phyloP scores from a whole-genome alignment of 441 rosid genomes.

The Aquilaria agallochum region DNA sequence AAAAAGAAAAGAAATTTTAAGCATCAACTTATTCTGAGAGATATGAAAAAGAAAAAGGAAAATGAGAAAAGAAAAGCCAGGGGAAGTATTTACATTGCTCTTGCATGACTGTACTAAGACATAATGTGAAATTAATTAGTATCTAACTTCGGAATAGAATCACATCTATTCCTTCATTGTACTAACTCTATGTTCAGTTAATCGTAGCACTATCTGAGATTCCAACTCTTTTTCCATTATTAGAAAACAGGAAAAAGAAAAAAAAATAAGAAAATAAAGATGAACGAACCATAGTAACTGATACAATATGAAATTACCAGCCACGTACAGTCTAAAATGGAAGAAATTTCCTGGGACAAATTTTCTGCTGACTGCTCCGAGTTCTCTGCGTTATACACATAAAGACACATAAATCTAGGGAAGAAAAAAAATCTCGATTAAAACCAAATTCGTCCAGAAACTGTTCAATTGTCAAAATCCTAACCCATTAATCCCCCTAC shows the following conservation, averaged over 20 bases:
- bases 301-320: neutral
- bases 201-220: neutral
- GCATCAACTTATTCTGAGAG: neutral
- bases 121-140: neutral
- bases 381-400: constrained; percentile 22
- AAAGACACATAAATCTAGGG: neutral
- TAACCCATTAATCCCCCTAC: neutral
- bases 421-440: neutral
- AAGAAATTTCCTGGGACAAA: constrained; percentile 8
- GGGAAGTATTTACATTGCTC: too few relatives aligned
- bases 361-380: neutral
- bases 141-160: constrained; percentile 1
- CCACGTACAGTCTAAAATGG: constrained; percentile 23
- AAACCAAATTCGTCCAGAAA: neutral
- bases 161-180: neutral
- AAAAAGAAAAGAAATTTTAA: neutral
- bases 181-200: neutral
- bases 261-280: neutral
- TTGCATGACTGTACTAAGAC: neutral
- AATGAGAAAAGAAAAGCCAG: neutral
- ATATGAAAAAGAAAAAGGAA: neutral
- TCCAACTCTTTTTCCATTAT: neutral
- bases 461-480: neutral
- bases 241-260: neutral
- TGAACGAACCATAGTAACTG: neutral